Conservation (phyloP, 805 yeast genomes). For the Kodamaea hsintzibuensis region DNA sequence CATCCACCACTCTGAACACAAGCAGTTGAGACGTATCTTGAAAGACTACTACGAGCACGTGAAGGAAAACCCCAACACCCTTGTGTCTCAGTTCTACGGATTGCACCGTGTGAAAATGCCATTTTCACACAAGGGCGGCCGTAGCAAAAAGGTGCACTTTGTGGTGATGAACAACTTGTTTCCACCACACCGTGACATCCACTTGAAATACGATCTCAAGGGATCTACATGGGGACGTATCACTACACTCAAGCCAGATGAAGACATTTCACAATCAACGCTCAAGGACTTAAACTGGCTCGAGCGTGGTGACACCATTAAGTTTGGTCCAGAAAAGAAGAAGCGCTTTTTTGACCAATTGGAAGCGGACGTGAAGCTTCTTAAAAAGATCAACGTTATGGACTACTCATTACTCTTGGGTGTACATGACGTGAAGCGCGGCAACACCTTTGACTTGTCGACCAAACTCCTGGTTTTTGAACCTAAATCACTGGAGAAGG, state of each 20-base stretch:
- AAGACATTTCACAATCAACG: slow-evolving; percentile 44
- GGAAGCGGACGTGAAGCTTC: slow-evolving; percentile 68
- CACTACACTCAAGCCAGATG: slow-evolving; percentile 42
- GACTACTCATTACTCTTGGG: slow-evolving; percentile 92
- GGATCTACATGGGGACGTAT: slow-evolving; percentile 87
- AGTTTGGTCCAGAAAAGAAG: slow-evolving; percentile 72
- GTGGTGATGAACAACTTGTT: slow-evolving; percentile 95
- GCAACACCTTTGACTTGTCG: slow-evolving; percentile 41
- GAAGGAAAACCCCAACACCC: slow-evolving; percentile 79
- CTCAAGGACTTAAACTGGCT: slow-evolving; percentile 90
- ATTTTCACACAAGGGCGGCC: slow-evolving; percentile 49
- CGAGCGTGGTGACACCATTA: slow-evolving; percentile 59
- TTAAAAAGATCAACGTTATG: slow-evolving; percentile 83
- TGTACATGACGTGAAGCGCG: slow-evolving; percentile 70
- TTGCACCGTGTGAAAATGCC: slow-evolving; percentile 92
- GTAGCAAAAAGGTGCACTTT: slow-evolving; percentile 73
- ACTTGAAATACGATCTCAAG: slow-evolving; percentile 83
- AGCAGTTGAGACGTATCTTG: slow-evolving; percentile 70
- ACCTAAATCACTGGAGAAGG: slow-evolving; percentile 40
- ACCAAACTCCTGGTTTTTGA: slow-evolving; percentile 46
- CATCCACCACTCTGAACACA: slow-evolving; percentile 90
- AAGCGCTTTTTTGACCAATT: slow-evolving; percentile 66
- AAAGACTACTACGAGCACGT: slow-evolving; percentile 81
- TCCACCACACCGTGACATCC: slow-evolving; percentile 89
- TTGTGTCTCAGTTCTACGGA: slow-evolving; percentile 95